A percentile compares a stretch with the other conserved stretches of the same genome.
Evolutionary conservation across 257 asterid species (phyloP).

Genomic region (Primulina tabacum): DNA sequence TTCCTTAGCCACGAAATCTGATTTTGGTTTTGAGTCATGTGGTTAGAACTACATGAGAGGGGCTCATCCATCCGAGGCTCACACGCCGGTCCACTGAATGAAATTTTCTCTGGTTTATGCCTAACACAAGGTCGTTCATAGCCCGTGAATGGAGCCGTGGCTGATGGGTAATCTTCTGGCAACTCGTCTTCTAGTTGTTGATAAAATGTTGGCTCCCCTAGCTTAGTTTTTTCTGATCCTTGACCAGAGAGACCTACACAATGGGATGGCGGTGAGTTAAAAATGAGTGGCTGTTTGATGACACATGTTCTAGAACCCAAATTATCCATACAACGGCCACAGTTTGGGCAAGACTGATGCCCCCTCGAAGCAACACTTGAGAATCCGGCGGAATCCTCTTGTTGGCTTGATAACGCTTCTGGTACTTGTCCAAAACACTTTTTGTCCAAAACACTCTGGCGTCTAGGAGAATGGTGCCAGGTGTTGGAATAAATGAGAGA

Average conservation of each 20-base stretch:
- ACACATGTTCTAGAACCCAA: constrained; percentile 23
- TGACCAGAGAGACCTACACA: constrained; percentile 38
- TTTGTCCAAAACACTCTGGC: constrained; percentile 29
- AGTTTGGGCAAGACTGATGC: constrained; percentile 48
- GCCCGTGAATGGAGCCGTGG: constrained; percentile 20
- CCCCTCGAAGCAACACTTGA: constrained; percentile 27
- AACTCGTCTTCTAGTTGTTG: constrained; percentile 35
- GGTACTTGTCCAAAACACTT: constrained; percentile 26
- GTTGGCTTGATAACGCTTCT: constrained; percentile 25
- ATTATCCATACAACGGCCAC: constrained; percentile 46
- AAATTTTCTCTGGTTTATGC: constrained; percentile 28
- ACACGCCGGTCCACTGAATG: constrained; percentile 30
- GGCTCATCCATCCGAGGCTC: constrained; percentile 31
- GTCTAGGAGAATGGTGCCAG: constrained; percentile 25
- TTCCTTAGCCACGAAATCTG: constrained; percentile 41
- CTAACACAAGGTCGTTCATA: constrained; percentile 26
- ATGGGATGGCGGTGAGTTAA: constrained; percentile 33
- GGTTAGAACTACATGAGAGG: constrained; percentile 31
- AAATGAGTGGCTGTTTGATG: constrained; percentile 30
- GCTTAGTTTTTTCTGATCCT: constrained; percentile 33
- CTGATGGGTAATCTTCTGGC: constrained; percentile 21
- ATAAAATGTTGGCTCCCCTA: constrained; percentile 28
- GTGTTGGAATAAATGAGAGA: constrained; percentile 51
- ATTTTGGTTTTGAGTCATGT: constrained; percentile 33
- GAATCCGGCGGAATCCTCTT: constrained; percentile 24